phyloP scores from a whole-genome alignment of 1,284 basidiomycete genomes.

The Moesziomyces antarcticus region DNA sequence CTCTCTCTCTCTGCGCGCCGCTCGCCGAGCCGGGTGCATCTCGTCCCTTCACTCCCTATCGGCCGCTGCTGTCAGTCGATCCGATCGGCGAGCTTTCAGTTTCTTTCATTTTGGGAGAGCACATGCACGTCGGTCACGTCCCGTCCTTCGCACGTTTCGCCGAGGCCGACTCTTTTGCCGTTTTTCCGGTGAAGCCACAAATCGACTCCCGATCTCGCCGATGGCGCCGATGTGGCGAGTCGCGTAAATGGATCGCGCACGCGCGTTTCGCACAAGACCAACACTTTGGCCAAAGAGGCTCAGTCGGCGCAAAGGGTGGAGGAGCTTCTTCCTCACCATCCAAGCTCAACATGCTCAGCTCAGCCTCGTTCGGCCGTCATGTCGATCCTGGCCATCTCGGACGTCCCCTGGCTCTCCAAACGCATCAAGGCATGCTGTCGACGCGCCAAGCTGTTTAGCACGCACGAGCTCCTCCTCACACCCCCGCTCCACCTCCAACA shows the following conservation, averaged over 20 bases:
- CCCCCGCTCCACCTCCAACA: constrained; percentile 25
- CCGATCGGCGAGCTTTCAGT: no score
- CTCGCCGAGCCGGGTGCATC: no score
- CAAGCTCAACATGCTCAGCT: neutral
- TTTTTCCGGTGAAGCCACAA: no score
- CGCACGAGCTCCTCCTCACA: constrained; percentile 38
- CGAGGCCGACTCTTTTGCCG: no score
- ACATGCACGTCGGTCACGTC: no score
- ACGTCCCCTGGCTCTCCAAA: constrained; percentile 40
- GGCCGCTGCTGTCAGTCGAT: no score
- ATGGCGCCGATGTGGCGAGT: neutral
- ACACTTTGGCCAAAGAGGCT: constrained; percentile 4
- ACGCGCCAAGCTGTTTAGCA: constrained; percentile 36
- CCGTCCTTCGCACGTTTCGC: no score
- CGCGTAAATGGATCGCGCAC: neutral
- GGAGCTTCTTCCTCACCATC: neutral
- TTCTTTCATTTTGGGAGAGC: no score
- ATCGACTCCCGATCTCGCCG: neutral
- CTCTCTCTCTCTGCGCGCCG: no score
- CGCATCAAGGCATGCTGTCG: constrained; percentile 49
- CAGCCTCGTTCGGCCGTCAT: constrained; percentile 7
- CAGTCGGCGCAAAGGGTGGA: no score
- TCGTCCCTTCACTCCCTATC: no score
- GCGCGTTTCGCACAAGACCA: constrained; percentile 1
- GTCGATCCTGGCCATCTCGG: constrained; percentile 30